Evolutionary conservation across 2,329 filamentous ascomycete genomes (phyloP).

Genomic region (Aureobasidium sp.): DNA sequence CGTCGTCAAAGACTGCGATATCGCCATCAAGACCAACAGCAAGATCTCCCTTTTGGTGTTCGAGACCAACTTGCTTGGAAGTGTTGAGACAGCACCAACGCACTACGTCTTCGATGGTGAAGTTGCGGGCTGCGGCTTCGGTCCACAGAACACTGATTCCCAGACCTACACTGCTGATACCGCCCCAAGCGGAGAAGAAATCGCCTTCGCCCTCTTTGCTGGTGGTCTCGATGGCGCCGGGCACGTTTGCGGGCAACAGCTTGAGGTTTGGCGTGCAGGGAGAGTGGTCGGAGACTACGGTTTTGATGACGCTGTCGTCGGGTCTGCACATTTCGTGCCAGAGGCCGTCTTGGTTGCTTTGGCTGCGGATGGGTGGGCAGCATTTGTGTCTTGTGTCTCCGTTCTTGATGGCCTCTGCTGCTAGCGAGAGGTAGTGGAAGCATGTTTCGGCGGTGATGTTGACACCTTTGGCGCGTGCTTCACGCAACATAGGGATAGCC

Average conservation of each 20-base stretch:
- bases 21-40: slow-evolving; percentile 80
- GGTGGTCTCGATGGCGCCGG: slow-evolving; percentile 29
- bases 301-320: slow-evolving; percentile 76
- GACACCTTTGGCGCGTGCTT: slow-evolving; percentile 63
- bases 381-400: slow-evolving; percentile 93
- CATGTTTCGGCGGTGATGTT: slow-evolving; percentile 92
- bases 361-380: slow-evolving; percentile 81
- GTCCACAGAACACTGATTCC: slow-evolving; percentile 88
- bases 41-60: slow-evolving; percentile 73
- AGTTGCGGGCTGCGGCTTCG: slow-evolving; percentile 49
- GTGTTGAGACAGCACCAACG: slow-evolving; percentile 81
- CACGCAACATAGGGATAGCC: slow-evolving; percentile 44
- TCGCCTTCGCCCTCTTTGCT: slow-evolving; percentile 53
- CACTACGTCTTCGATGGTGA: slow-evolving; percentile 67
- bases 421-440: slow-evolving; percentile 85
- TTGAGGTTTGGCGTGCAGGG: slow-evolving; percentile 95
- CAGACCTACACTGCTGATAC: slow-evolving; percentile 87
- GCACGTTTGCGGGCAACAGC: slow-evolving; percentile 66
- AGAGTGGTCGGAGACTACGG: slow-evolving; percentile 90
- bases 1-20: slow-evolving; percentile 84
- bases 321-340: slow-evolving; percentile 66
- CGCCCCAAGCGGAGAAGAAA: slow-evolving; percentile 95
- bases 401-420: slow-evolving; percentile 70
- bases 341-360: slow-evolving; percentile 72
- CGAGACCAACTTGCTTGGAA: slow-evolving; percentile 76